Base-by-base conservation (phyloP, 2,329 filamentous ascomycete species). In the Calonectria pauciramosa region DNA sequence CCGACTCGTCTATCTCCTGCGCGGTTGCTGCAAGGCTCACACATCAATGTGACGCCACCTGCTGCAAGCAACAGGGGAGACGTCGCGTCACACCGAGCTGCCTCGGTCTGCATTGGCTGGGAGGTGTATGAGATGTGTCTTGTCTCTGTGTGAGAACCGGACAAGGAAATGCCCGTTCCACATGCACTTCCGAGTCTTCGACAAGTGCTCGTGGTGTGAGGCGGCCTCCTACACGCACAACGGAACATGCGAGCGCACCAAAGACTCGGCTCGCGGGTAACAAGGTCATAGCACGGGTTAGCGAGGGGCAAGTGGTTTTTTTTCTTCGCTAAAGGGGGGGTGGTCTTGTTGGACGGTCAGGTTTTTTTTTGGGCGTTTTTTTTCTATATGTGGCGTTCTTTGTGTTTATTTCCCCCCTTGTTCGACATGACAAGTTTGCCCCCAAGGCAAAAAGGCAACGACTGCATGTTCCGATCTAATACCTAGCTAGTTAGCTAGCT, bases 301-400 rank as follows among this genome's bases (percentile, higher is more conserved):
- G 67, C 75, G 76, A 77, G 65, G 73, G 68, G 67, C 63, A 63
- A 56, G 52, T 72, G 69, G 71, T 68, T 71, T 75, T 66, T 26
- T 60, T 34, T 41, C 56, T 36, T 54, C 47, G 52, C 38, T 49
- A 54, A 8, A 18, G 44, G 44, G 32, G 20, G 34, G 3, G 28
- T 34, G 30, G 30, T 32, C n/a, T 34, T 41, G 56, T 63, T 63
- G 56, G 56, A 41, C 23, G 14, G n/a, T 26, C 34, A 41, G 16
- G n/a, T 38, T 20, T 59, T 47, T 38, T 60, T 44, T 30, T 28
- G n/a, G n/a, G n/a, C n/a, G n/a, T 70, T 54, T 41, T 28, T 11
- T 34, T n/a, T 60, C 34, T 36, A 60, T 51, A 54, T 51, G 32
- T 38, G 65, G 65, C 65, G 65, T 68, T 68, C 11, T 67, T 32